Percentiles rank a stretch among this genome's conserved stretches.
Evolutionary conservation across 2,329 filamentous ascomycete species (phyloP).

Genomic region (Neonectria sp.): DNA sequence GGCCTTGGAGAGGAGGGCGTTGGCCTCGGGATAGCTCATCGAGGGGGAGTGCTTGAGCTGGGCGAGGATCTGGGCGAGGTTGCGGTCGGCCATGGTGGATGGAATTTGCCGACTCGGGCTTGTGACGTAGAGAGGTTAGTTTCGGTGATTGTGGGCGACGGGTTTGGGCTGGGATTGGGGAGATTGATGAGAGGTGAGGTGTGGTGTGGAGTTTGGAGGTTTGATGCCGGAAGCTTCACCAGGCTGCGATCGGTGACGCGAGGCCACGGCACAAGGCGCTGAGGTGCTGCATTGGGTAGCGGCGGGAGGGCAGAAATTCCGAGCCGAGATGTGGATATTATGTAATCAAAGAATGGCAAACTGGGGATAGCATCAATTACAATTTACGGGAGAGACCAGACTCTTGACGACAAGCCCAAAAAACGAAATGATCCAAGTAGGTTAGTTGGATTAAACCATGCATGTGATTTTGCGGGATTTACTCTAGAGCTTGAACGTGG

Average conservation of each 20-base stretch:
- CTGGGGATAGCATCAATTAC: not conserved
- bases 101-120: not conserved
- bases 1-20: constrained; percentile 84
- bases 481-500: not conserved
- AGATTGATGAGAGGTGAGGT: constrained; percentile 21
- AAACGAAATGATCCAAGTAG: too few species aligned
- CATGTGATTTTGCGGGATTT: not conserved
- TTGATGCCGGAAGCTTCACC: constrained; percentile 45
- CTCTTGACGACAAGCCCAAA: not conserved
- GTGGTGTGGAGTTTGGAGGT: constrained; percentile 6
- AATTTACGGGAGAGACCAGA: not conserved
- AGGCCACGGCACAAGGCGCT: constrained; percentile 42
- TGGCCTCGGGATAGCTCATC: constrained; percentile 75
- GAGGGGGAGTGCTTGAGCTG: constrained; percentile 79
- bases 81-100: constrained; percentile 78
- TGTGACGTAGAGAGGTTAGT: not conserved
- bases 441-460: too few species aligned
- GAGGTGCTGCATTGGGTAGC: constrained; percentile 9
- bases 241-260: constrained; percentile 50
- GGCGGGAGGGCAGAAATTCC: constrained; percentile 24
- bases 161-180: constrained; percentile 15
- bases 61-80: constrained; percentile 78
- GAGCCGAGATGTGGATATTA: constrained; percentile 13
- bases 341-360: constrained; percentile 10
- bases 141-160: not conserved